phyloP scores from a whole-genome alignment of 441 rosid genomes.

The Pelargonium citronellum region DNA sequence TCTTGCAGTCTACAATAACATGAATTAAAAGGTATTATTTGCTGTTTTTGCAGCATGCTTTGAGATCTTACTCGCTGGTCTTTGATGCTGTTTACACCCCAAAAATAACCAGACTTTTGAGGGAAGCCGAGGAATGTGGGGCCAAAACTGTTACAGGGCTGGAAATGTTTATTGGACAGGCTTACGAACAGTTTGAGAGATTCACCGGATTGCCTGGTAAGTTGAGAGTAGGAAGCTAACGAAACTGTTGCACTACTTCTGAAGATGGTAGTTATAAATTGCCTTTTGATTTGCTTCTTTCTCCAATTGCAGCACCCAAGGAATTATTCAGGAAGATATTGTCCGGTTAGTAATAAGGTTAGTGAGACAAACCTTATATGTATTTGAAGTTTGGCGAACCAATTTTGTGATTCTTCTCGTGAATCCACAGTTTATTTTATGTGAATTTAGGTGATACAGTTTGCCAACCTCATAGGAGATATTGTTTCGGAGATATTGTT shows the following conservation, averaged over 20 bases:
- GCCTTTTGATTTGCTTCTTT: conserved; percentile 2
- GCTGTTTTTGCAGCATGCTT: conserved; percentile 41
- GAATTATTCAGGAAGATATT: conserved; percentile 56
- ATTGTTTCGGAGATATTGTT: no score
- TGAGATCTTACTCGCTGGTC: conserved; percentile 64
- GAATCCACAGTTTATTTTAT: background rate
- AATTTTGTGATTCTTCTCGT: no score
- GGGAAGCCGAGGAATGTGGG: conserved; percentile 76
- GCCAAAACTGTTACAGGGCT: conserved; percentile 60
- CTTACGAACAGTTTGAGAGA: conserved; percentile 73
- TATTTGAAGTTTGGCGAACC: no score
- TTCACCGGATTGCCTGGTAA: conserved; percentile 86
- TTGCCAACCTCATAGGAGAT: background rate
- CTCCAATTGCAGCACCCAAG: conserved; percentile 60
- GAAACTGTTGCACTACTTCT: background rate
- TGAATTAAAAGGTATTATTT: background rate
- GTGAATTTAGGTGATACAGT: background rate
- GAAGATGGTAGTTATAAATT: background rate
- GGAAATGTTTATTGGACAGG: conserved; percentile 93
- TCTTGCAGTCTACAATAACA: background rate
- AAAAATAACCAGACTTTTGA: conserved; percentile 63
- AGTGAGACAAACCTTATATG: background rate
- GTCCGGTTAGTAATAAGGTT: conserved; percentile 47
- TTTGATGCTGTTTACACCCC: conserved; percentile 93
- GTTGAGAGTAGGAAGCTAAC: background rate